A percentile compares a stretch with the other conserved stretches of the same genome.
These are phyloP conservation scores for Ascochyta lentis DNA, from an alignment of 2,329 filamentous ascomycete species.

Conservation along the genomic window DNA sequence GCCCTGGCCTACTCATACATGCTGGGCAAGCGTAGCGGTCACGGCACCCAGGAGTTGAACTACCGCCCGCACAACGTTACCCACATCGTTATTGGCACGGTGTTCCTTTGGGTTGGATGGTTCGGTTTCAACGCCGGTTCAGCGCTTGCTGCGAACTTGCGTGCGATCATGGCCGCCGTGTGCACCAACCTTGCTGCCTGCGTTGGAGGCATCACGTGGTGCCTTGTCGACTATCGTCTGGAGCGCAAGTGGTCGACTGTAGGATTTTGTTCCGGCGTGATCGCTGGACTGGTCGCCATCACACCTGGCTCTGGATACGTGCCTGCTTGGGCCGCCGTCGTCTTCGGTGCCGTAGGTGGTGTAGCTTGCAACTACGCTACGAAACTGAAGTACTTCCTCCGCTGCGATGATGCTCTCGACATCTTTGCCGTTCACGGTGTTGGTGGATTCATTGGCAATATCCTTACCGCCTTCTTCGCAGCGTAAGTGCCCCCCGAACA, in stretches of 20 bases:
- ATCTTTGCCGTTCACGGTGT: constrained; percentile 70
- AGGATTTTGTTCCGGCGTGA: constrained; percentile 89
- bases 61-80: constrained; percentile 93
- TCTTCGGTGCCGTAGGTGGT: constrained; percentile 79
- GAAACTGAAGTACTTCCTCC: constrained; percentile 84
- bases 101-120: constrained; percentile 95
- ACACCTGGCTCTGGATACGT: constrained; percentile 89
- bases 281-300: constrained; percentile 85
- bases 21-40: constrained; percentile 83
- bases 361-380: constrained; percentile 86
- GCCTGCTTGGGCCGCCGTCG: constrained; percentile 80
- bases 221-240: constrained; percentile 84
- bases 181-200: constrained; percentile 87
- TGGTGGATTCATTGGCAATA: constrained; percentile 64
- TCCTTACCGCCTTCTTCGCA: constrained; percentile 76
- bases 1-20: constrained; percentile 91
- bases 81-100: constrained; percentile 88
- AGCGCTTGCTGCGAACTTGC: constrained; percentile 79
- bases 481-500: constrained; percentile 56
- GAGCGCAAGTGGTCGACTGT: constrained; percentile 93
- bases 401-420: constrained; percentile 84
- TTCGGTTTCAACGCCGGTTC: constrained; percentile 94
- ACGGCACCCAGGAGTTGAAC: constrained; percentile 87
- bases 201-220: constrained; percentile 87
- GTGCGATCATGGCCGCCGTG: constrained; percentile 84